Conservation (phyloP, 2,329 filamentous ascomycete genomes). For the Dothistroma septosporum region DNA sequence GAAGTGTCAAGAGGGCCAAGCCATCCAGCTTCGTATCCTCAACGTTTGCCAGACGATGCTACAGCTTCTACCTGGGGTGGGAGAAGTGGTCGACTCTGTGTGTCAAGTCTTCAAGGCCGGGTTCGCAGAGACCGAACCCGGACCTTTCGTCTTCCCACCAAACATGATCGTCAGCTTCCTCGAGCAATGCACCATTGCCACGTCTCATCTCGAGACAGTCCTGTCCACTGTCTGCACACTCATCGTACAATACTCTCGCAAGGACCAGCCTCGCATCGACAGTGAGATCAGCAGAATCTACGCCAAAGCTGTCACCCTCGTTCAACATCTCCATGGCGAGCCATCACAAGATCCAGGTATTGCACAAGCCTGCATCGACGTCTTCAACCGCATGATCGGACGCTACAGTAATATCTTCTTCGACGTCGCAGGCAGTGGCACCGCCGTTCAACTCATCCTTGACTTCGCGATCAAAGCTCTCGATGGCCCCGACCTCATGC, state of each 20-base stretch:
- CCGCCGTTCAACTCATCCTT: constrained; percentile 50
- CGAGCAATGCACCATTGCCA: constrained; percentile 52
- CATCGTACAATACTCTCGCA: constrained; percentile 43
- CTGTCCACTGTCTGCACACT: constrained; percentile 70
- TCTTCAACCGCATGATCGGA: constrained; percentile 61
- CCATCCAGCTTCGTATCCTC: constrained; percentile 51
- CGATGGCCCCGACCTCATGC: constrained; percentile 66
- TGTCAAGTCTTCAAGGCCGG: constrained; percentile 70
- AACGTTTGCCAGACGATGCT: constrained; percentile 47
- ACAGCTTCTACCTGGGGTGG: constrained; percentile 55
- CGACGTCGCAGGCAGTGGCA: constrained; percentile 55
- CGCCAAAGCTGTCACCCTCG: constrained; percentile 59
- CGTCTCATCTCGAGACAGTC: constrained; percentile 63
- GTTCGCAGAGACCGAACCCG: constrained; percentile 68
- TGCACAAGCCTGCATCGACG: constrained; percentile 68
- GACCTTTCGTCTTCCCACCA: constrained; percentile 71
- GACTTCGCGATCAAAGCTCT: constrained; percentile 68
- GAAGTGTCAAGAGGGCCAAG: constrained; percentile 46
- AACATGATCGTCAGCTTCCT: constrained; percentile 61
- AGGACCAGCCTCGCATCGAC: constrained; percentile 41
- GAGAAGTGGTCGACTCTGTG: constrained; percentile 67
- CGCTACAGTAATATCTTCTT: constrained; percentile 61
- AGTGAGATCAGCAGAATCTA: constrained; percentile 52
- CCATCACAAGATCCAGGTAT: constrained; percentile 66
- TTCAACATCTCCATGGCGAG: constrained; percentile 57